These are phyloP conservation scores for Inga laurina DNA, from an alignment of 306 rosid species.

Conservation along the genomic window DNA sequence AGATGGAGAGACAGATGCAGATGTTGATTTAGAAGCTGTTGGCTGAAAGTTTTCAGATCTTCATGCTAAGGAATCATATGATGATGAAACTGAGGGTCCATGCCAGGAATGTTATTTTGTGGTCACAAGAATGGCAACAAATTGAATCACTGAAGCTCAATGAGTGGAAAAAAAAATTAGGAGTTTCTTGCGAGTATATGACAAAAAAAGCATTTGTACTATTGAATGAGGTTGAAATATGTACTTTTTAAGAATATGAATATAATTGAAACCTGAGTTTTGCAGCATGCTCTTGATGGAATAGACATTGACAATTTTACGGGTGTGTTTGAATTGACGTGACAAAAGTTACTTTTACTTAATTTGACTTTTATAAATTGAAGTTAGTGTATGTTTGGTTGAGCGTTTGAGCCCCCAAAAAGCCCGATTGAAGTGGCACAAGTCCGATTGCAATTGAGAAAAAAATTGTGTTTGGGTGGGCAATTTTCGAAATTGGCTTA, in stretches of 20 bases:
- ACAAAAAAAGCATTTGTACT: not conserved
- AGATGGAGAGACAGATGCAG: conserved; percentile 81
- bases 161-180: not conserved
- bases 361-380: too few relatives aligned
- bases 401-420: too few relatives aligned
- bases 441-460: too few relatives aligned
- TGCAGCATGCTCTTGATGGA: not conserved
- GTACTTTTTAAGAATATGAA: not conserved
- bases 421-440: too few relatives aligned
- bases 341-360: too few relatives aligned
- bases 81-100: conserved; percentile 20
- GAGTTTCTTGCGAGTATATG: conserved; percentile 1
- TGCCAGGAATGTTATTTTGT: not conserved
- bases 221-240: not conserved
- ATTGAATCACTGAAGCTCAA: not conserved
- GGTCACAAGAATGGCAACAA: conserved; percentile 10
- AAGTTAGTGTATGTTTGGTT: too few relatives aligned
- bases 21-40: conserved; percentile 69
- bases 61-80: not conserved
- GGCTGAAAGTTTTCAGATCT: conserved; percentile 37
- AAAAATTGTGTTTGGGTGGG: too few relatives aligned
- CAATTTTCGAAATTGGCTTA: too few relatives aligned
- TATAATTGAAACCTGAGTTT: not conserved
- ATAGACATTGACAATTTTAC: not conserved
- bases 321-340: too few relatives aligned